phyloP scores from a whole-genome alignment of 1,284 basidiomycete species.

The Cystobasidium sp. region DNA sequence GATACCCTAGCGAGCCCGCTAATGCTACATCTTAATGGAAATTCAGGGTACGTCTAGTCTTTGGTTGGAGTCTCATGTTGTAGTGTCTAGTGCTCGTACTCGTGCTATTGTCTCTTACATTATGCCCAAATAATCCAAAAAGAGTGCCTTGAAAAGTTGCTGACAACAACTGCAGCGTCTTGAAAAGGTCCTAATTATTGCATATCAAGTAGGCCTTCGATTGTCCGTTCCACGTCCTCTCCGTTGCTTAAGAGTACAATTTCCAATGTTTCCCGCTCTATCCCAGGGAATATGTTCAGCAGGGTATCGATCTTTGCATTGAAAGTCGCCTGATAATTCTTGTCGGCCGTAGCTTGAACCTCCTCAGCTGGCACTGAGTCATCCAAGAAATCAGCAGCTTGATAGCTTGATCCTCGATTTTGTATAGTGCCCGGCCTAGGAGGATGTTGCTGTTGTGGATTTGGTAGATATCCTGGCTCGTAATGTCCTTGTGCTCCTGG shows the following conservation, averaged over 20 bases:
- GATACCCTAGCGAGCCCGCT: too few species aligned
- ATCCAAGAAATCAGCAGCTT: constrained; percentile 68
- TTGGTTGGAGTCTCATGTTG: not conserved
- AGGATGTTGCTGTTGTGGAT: constrained; percentile 33
- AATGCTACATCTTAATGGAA: not conserved
- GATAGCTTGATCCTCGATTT: constrained; percentile 53
- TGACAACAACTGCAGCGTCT: not conserved
- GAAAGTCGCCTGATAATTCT: constrained; percentile 70
- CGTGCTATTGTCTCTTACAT: not conserved
- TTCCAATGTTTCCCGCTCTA: constrained; percentile 79
- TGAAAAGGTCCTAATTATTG: not conserved
- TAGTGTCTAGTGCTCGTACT: not conserved
- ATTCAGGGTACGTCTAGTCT: not conserved
- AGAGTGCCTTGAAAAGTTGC: constrained; percentile 1
- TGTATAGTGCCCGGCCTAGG: constrained; percentile 29
- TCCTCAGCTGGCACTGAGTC: constrained; percentile 52
- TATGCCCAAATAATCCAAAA: constrained; percentile 4
- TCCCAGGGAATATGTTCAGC: constrained; percentile 79
- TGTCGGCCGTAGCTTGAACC: constrained; percentile 77
- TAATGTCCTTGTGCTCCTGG: constrained; percentile 23
- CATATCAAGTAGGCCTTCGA: constrained; percentile 81
- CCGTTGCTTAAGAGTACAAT: constrained; percentile 83
- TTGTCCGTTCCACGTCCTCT: constrained; percentile 85
- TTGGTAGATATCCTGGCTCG: constrained; percentile 31
- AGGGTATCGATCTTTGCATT: constrained; percentile 72